Evolutionary conservation across 2,329 filamentous ascomycete species (phyloP), one percentile per base, ranked within the genome.

Genomic region (Aspergillus piperis): DNA sequence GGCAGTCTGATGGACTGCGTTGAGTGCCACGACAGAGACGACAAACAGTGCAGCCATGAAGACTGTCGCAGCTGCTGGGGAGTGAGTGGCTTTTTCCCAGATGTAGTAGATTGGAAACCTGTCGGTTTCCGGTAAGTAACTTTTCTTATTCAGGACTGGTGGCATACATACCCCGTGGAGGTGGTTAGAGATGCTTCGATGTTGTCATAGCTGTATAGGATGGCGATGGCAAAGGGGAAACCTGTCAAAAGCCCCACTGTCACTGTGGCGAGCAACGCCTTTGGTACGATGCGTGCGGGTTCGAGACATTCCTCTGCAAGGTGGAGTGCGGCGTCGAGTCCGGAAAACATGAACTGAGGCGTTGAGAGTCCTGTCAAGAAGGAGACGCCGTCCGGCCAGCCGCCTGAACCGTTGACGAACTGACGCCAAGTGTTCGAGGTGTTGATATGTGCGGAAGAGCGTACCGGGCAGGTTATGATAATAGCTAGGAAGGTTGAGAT

Each of bases 1-100:
- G 38, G 71, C 64, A 7, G 71, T 73, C 25, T 69, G 67, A 44
- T 69, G 66, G 1, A 69, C 66, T 32, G 66, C 67, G 17, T 62
- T 68, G 3, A 69, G 57, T n/a, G 67, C 67, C 7, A 68, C 42
- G 32, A 58, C 62, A 44, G 64, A 64, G 41, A 68, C 51, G 17
- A 55, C 42, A 44, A 68, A 59, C 8, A 65, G 47, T 17, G 50
- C 58, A 10, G 61, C 62, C 66, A 68, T 68, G 56, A 66, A 69
- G 23, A 64, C 57, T 23, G 66, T 67, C 21, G 59, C 64, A 3
- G 67, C 67, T 6, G 58, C 50, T 7, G 67, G 66, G 44, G 63
- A 68, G 48, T 51, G 57, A 4, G 64, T 66, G 8, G 67, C 66
- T 42, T 68, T 64, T 58, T 67, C 66, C 67, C 64, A 68, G 57